These are phyloP conservation scores for Kockiozyma suomiensis DNA, from an alignment of 805 yeast genomes.

Conservation along the genomic window DNA sequence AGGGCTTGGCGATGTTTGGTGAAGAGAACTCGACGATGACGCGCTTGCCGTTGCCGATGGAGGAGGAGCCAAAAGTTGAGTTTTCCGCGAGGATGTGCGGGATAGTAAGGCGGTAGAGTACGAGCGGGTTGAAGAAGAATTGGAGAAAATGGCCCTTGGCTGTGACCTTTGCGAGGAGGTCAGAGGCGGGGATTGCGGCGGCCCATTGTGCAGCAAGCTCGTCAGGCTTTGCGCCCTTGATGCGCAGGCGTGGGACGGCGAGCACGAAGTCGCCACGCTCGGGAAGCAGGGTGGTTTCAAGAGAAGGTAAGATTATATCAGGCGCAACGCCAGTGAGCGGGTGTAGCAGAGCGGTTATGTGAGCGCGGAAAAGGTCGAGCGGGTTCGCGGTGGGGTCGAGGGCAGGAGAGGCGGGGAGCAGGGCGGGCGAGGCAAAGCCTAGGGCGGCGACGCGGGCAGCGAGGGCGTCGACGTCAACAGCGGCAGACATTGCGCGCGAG, in stretches of 20 bases:
- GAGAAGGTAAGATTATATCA: slow-evolving; percentile 72
- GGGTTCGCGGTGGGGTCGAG: slow-evolving; percentile 72
- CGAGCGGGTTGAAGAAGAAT: slow-evolving; percentile 72
- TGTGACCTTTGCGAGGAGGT: slow-evolving; percentile 66
- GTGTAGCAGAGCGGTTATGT: slow-evolving; percentile 77
- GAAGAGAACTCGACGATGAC: slow-evolving; percentile 89
- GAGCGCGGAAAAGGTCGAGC: slow-evolving; percentile 85
- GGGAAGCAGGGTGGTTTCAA: slow-evolving; percentile 82
- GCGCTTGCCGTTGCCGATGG: slow-evolving; percentile 71
- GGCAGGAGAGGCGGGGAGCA: slow-evolving; percentile 9
- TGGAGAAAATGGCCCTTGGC: slow-evolving; percentile 92
- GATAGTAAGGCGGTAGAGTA: slow-evolving; percentile 68
- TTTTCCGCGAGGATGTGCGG: slow-evolving; percentile 63
- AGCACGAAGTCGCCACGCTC: slow-evolving; percentile 92
- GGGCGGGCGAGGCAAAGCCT: slow-evolving; percentile 22
- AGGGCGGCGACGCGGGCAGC: slow-evolving; percentile 13
- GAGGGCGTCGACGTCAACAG: slow-evolving; percentile 8
- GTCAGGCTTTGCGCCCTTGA: slow-evolving; percentile 79
- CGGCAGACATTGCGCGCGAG: slow-evolving; percentile 7
- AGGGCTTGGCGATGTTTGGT: slow-evolving; percentile 98
- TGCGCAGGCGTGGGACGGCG: slow-evolving; percentile 87
- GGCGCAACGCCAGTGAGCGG: slow-evolving; percentile 72
- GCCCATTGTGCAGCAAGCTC: slow-evolving; percentile 78
- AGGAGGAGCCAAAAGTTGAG: slow-evolving; percentile 66
- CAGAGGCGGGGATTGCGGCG: slow-evolving; percentile 69